Evolutionary conservation across 306 rosid species (phyloP), one percentile per base, ranked within the genome.

Genomic region (Quercus ilex): DNA sequence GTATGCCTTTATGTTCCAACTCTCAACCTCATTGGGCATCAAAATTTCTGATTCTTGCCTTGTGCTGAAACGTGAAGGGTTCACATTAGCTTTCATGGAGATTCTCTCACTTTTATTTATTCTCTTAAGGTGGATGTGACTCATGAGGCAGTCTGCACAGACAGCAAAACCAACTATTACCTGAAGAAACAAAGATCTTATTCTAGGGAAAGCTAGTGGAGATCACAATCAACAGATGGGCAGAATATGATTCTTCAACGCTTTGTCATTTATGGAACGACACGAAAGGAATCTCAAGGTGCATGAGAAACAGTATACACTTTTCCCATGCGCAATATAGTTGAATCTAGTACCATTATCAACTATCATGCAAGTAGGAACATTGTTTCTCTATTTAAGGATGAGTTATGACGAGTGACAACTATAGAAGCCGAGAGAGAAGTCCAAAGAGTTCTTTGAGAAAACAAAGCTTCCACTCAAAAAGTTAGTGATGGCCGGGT

Each of bases 401-500:
- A 55, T 5, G 3, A 17, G 28, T 5, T 28, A 33, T 55, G 38
- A 19, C 1, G 0, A 41, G 11, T 41, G 46, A 41, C 8, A 51
- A 13, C 26, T 52, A 3, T 55, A 15, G 15, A 73, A 23, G 5
- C 15, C 0, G 1, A 73, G 33, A 19, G 33, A 55, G 31, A 25
- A 8, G 28, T 15, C 30, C 13, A n/a, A 14, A 23, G 19, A 41
- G 38, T 3, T 41, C 52, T 53, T 56, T 20, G 64, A 38, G 59
- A 19, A 20, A 80, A 28, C 56, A 5, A 52, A 57, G 43, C 38
- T 56, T 41, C 12, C 46, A 8, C 46, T 41, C 46, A 41, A 41
- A 41, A 41, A 41, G 46, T 41, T 59, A 69, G 51, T 71, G 62
- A 92, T 92, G 97, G 82, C 68, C 8, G 70, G 55, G 78, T 87